Conservation (phyloP, 352 stramenopile species). For the Thalassiosira ordinaria region DNA sequence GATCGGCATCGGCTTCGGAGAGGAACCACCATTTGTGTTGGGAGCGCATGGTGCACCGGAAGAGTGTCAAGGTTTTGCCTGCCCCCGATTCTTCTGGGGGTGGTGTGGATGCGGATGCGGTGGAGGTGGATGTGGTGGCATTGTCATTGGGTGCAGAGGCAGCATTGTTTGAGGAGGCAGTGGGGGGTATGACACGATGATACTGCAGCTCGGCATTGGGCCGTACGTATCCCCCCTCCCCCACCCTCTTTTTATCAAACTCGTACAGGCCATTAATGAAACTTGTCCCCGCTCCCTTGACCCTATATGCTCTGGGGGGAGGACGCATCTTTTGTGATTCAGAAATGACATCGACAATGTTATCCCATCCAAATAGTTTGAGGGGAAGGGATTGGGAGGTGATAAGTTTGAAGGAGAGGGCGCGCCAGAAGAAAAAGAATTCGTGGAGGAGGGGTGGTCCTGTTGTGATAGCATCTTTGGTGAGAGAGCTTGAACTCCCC, state of each 20-base stretch:
- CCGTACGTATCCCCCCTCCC: slow-evolving; percentile 60
- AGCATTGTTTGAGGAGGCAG: slow-evolving; percentile 25
- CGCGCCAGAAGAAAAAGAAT: slow-evolving; percentile 80
- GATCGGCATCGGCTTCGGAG: slow-evolving; percentile 95
- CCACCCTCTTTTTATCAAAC: slow-evolving; percentile 71
- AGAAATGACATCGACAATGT: slow-evolving; percentile 92
- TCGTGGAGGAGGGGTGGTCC: slow-evolving; percentile 31
- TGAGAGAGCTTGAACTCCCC: too few species aligned
- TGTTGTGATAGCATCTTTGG: too few species aligned
- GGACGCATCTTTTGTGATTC: slow-evolving; percentile 87
- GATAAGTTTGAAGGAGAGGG: slow-evolving; percentile 79
- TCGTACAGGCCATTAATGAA: slow-evolving; percentile 93
- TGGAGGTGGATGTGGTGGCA: background rate
- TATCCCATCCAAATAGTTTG: slow-evolving; percentile 93
- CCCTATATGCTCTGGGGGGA: slow-evolving; percentile 89
- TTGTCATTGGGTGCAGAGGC: background rate
- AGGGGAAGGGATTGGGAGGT: slow-evolving; percentile 92
- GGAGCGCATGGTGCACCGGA: slow-evolving; percentile 97
- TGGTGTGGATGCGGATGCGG: slow-evolving; percentile 78
- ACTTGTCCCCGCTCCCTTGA: slow-evolving; percentile 90
- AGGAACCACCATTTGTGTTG: slow-evolving; percentile 99
- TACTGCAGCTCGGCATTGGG: slow-evolving; percentile 64
- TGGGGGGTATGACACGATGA: slow-evolving; percentile 57
- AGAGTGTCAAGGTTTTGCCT: slow-evolving; percentile 91
- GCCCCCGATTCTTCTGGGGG: slow-evolving; percentile 65